Base-by-base conservation (phyloP, 352 stramenopile species). In the Vaucheria bursata region DNA sequence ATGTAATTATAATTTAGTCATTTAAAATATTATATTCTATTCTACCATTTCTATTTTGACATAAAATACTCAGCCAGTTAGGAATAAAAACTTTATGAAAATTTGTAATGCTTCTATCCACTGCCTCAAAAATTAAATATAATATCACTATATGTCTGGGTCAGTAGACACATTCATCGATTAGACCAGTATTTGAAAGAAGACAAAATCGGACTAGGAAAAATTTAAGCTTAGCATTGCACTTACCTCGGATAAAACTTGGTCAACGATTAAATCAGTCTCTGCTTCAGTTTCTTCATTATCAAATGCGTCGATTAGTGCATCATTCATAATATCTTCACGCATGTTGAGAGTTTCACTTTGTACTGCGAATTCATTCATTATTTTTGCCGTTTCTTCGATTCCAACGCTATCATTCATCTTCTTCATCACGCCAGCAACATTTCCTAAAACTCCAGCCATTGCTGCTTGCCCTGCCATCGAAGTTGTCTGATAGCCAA, bases 391-490 rank as follows among this genome's bases (percentile, higher is more conserved):
- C 68, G 39, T 78, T 52, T 83, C 78, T 34, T 72, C 53, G 0
- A 73, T 53, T 71, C 73, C 75, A 12, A 83, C 65, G 7, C 37
- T 33, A 29, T 75, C 78, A 66, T 83, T 83, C 25, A 83, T 68
- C n/a, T 83, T 25, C 40, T 83, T 81, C 78, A 83, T 83, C 4
- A 81, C 78, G 0, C 78, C 78, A 12, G 78, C 36, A n/a, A 83
- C 78, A 39, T 70, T 83, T 2, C 78, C 78, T 73, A 83, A 80
- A 12, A 83, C 78, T 53, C 78, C 78, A 1, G 73, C 78, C 40
- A 83, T 67, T 25, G 73, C 69, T 35, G 78, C 78, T 50, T 76
- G 12, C 12, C 6, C 32, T 8, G 65, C 65, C 33, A 72, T 38
- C 31, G 65, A 29, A 29, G 65, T 72, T 25, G 65, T 72, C 65